A percentile compares a stretch with the other conserved stretches of the same genome.
Evolutionary conservation across 2,329 filamentous ascomycete species (phyloP).

Genomic region (Sporothrix globosa): DNA sequence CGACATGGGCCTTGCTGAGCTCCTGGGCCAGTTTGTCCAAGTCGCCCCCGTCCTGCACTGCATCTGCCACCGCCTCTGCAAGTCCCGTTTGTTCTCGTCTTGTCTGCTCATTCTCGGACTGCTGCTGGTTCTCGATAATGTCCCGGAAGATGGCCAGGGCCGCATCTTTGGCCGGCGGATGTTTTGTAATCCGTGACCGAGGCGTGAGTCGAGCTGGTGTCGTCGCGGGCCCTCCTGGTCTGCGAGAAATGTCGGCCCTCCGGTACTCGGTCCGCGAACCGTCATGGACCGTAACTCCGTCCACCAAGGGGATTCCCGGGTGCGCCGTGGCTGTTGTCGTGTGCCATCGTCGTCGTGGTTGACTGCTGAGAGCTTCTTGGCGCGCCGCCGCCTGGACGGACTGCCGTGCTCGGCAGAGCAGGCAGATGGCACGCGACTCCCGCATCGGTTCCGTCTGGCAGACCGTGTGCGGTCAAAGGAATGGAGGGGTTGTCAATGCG

Average conservation of each 20-base stretch:
- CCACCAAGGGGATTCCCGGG: background rate
- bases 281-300: too few species aligned
- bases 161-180: constrained; percentile 26
- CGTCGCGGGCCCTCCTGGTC: background rate
- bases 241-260: background rate
- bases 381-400: constrained; percentile 23
- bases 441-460: constrained; percentile 32
- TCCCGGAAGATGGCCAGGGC: constrained; percentile 37
- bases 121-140: constrained; percentile 34
- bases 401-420: constrained; percentile 35
- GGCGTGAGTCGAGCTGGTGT: background rate
- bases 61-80: background rate
- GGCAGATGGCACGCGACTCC: constrained; percentile 35
- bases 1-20: background rate
- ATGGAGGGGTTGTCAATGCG: background rate
- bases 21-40: background rate
- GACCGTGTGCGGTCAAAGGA: background rate
- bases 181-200: background rate
- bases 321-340: background rate
- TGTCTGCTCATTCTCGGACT: background rate
- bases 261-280: background rate
- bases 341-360: constrained; percentile 30
- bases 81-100: background rate
- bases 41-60: background rate
- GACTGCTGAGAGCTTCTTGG: background rate